Evolutionary conservation across 257 asterid genomes (phyloP).

Genomic region (Ocimum tenuiflorum): DNA sequence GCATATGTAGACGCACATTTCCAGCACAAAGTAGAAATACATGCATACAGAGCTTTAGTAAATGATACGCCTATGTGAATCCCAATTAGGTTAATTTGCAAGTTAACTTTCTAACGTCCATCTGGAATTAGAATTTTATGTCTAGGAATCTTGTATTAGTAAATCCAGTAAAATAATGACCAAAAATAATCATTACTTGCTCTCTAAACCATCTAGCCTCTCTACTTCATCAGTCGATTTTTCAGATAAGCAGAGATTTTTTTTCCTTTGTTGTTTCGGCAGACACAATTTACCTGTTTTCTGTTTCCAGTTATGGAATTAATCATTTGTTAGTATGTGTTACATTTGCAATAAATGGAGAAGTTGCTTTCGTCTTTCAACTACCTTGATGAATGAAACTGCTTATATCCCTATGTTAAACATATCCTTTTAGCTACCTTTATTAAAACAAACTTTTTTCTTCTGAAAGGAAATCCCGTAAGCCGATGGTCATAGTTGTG

Average conservation of each 20-base stretch:
- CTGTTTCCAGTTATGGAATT: not conserved
- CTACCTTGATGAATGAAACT: not conserved
- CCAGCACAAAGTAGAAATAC: not conserved
- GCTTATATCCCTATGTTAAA: not conserved
- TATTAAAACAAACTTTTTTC: not conserved
- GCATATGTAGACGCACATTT: not conserved
- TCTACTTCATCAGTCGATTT: not conserved
- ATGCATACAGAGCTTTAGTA: not conserved
- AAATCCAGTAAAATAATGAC: not conserved
- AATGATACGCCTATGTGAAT: not conserved
- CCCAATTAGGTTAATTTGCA: not conserved
- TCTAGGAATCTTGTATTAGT: not conserved
- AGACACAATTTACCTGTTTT: not conserved
- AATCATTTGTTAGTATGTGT: not conserved
- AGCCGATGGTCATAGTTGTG: conserved; percentile 78
- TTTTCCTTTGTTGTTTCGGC: not conserved
- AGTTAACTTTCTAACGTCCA: not conserved
- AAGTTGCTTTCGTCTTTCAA: not conserved
- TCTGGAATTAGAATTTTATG: too few species aligned
- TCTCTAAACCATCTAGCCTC: not conserved
- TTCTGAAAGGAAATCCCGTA: conserved; percentile 52
- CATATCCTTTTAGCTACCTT: conserved; percentile 1
- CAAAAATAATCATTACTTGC: not conserved
- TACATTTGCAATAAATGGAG: not conserved
- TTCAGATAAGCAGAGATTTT: not conserved